Conservation (phyloP, 306 rosid species). For the Gleditsia sinensis region DNA sequence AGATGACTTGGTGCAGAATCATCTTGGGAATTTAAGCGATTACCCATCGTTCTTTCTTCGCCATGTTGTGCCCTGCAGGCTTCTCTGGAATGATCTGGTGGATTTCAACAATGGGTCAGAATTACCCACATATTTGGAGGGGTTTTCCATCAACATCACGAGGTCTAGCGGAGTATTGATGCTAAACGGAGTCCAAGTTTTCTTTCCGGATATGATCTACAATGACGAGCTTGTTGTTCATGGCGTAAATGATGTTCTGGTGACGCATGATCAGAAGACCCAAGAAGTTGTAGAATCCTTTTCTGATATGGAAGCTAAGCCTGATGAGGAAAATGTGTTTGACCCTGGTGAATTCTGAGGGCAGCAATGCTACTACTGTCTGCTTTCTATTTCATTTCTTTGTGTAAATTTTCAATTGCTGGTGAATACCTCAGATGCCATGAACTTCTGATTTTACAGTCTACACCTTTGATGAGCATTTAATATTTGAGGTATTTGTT, state of each 20-base stretch:
- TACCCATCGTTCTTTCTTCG: constrained; percentile 62
- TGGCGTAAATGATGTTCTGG: constrained; percentile 60
- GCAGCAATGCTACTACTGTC: background rate
- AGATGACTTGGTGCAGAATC: constrained; percentile 49
- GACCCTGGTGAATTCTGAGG: constrained; percentile 53
- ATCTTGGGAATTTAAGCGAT: constrained; percentile 36
- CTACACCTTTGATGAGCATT: background rate
- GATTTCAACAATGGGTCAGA: constrained; percentile 42
- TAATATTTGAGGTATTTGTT: background rate
- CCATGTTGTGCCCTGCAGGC: constrained; percentile 71
- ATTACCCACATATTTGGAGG: constrained; percentile 61
- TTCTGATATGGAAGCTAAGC: background rate
- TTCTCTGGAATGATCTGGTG: constrained; percentile 66
- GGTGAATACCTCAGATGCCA: background rate
- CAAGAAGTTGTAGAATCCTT: constrained; percentile 17
- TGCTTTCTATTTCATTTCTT: background rate
- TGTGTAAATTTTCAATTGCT: constrained; percentile 7
- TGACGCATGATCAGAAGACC: background rate
- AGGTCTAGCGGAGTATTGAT: constrained; percentile 52
- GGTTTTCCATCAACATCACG: constrained; percentile 51
- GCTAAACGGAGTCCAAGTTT: constrained; percentile 63
- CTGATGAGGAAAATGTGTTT: constrained; percentile 24
- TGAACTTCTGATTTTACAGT: background rate
- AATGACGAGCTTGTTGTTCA: constrained; percentile 66
- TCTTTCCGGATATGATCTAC: constrained; percentile 51